Base-by-base conservation (phyloP, 352 stramenopile genomes). In the Phytopythium litorale region DNA sequence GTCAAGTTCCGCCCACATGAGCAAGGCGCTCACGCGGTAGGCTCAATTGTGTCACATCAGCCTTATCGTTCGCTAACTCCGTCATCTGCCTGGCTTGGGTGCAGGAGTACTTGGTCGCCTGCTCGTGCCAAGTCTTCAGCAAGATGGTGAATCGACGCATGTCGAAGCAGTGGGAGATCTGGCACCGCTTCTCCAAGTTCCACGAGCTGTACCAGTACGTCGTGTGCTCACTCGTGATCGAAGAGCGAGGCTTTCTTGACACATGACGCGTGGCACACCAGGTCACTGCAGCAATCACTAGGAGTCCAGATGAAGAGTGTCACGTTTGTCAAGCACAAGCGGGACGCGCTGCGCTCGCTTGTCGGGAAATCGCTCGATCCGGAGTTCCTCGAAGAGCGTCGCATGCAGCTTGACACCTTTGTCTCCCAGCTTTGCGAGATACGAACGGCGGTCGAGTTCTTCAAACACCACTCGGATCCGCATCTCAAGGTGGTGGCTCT, bases 71-170 rank as follows among this genome's bases (percentile, higher is more conserved):
- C 12, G 15, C 23, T 54, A n/a, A 46, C 43, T 50, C 16, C 18
- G 1, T 1, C 11, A 32, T 48, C 25, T 55, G 21, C 16, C 19
- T 49, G 8, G 38, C 21, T 32, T 25, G 6, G 21, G 11, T 38
- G 49, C 38, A 91, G 79, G 77, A 91, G 55, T 91, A 89, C 62
- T 73, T 85, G 71, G 62, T 91, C 37, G 75, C 68, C 32, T 89
- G 79, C 54, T 82, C 76, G 30, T 84, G 78, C 18, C 73, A 81
- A 63, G 53, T 87, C 16, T 85, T 79, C 56, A 91, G 76, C 61
- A 76, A 75, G 32, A 50, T 78, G 45, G 66, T 71, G 4, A 70
- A 68, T 16, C 71, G 76, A 2, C 69, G 78, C 28, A 33, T 91
- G 40, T 67, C 70, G 15, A 91, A 88, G 52, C 71, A 86, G 46